A percentile compares a stretch with the other conserved stretches of the same genome.
Evolutionary conservation across 2,329 filamentous ascomycete species (phyloP).

Genomic region (Tolypocladium ovalisporum): DNA sequence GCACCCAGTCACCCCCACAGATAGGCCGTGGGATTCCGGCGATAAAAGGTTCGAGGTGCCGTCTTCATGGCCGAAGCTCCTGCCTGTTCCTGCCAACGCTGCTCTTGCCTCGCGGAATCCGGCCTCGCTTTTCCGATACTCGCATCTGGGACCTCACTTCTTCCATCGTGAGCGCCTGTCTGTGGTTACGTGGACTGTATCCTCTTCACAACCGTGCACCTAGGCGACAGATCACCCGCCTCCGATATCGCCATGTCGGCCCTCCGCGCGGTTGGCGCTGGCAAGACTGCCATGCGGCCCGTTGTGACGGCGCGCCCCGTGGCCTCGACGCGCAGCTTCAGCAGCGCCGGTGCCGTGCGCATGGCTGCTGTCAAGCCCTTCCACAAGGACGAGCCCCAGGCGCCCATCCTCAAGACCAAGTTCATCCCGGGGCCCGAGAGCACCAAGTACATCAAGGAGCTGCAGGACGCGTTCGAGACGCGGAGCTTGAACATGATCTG

Average conservation of each 20-base stretch:
- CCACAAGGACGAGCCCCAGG: conserved; percentile 38
- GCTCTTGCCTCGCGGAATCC: not conserved
- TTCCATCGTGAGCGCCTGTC: not conserved
- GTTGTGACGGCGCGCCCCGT: not conserved
- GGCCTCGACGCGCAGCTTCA: conserved; percentile 4
- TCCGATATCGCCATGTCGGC: conserved; percentile 4
- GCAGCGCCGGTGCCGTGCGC: conserved; percentile 7
- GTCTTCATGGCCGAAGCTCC: not conserved
- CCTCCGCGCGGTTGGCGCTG: conserved; percentile 6
- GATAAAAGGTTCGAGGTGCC: not conserved
- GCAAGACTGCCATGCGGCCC: conserved; percentile 1
- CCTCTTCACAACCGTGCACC: not conserved
- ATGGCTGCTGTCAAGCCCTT: conserved; percentile 26
- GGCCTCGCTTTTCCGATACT: not conserved
- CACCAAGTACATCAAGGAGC: conserved; percentile 55
- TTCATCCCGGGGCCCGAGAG: conserved; percentile 66
- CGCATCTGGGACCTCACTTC: not conserved
- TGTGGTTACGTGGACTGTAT: not conserved
- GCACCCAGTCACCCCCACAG: not conserved
- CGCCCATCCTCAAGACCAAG: conserved; percentile 41
- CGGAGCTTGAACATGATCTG: conserved; percentile 74
- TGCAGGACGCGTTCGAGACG: conserved; percentile 75
- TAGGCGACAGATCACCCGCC: not conserved
- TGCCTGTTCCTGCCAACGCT: not conserved
- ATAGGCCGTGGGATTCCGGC: not conserved